Base-by-base conservation (phyloP, 2,329 filamentous ascomycete species). In the Pseudohalonectria lignicola region DNA sequence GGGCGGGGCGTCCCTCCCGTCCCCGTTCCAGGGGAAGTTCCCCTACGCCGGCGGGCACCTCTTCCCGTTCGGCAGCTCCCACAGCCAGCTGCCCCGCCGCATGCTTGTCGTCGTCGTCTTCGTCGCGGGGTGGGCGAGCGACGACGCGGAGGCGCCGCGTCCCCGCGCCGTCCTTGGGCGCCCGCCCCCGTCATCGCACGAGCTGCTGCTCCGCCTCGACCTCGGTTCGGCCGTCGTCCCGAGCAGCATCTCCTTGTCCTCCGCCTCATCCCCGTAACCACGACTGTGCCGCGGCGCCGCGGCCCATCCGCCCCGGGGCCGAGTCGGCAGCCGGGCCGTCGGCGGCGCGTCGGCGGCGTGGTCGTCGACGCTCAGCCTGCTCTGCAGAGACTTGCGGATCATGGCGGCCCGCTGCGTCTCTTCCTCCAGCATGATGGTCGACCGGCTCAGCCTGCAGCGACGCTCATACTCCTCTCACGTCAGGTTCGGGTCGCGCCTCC, bases 381-480 rank as follows among this genome's bases (percentile, higher is more conserved):
- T 46, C 37, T 48, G 45, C 5, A 47, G 43, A 6, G 45, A 46
- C 36, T 50, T 50, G 12, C 41, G 39, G 20, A 50, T 46, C 15
- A 50, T 45, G 28, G 32, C 39, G 32, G 34, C 39, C 10, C 48
- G 46, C 38, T 46, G 45, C n/a, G 44, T 15, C 20, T 49, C 47
- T 16, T 47, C 46, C 20, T 48, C 48, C 19, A 47, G 36, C 5
- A 49, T 17, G 12, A 49, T 18, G 6, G 43, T 42, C 4, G 48
- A 49, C 13, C 38, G 42, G 12, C 43, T 48, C 26, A 47, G 38
- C 19, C 42, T 44, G 29, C 40, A 34, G 18, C 43, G 40, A 16
- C 44, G 40, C 16, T 40, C 40, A 30, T 47, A 44, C 26, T 49
- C 45, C 8, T 44, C 42, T 47, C 48, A 49, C 6, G 47, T 47